Base-by-base conservation (phyloP, 805 yeast species). In the Hagleromyces aurorensis region DNA sequence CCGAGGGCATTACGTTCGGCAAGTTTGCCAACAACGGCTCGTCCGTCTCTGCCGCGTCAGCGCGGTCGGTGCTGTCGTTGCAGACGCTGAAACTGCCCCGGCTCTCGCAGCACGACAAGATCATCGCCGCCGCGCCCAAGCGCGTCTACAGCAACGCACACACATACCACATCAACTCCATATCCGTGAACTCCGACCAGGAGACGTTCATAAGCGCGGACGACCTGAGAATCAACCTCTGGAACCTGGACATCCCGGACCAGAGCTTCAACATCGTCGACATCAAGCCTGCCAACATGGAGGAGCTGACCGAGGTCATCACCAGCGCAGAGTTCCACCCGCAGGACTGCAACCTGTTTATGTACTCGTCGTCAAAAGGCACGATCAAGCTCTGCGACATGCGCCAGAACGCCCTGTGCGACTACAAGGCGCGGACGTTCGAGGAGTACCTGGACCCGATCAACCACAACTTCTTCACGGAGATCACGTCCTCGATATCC, bases 241-340 rank as follows among this genome's bases (percentile, higher is more conserved):
- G 99, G 99, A 87, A 89, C 58, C 67, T 87, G 44, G 86, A 84
- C 32, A 82, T 86, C 45, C 85, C 96, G 13, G 95, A 89, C 59
- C 96, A 89, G 62, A 75, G 87, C 48, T 91, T 91, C 62, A 93
- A 91, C 59, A 91, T 91, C 43, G 97, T 91, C 35, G 98, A 91
- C 61, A 91, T 91, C 51, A 86, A 93, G 57, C 99, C 99, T 7
- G 83, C 86, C 5, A 86, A 86, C 59, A 93, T 91, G 98, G 99
- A 91, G 64, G 99, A 91, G 62, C 71, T 91, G 48, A 89, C 98
- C 7, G 98, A 91, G 59, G 98, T 91, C 30, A 89, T 91, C 42
- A 91, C 99, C 11, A 73, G 87, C 50, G 93, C 97, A 2, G 95
- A 87, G 57, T 91, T 91, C 64, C 97, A 93, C 58, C 98, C 99